A percentile compares a stretch with the other conserved stretches of the same genome.
phyloP scores from a whole-genome alignment of 768 basidiomycete species.

The Calvatia gigantea region DNA sequence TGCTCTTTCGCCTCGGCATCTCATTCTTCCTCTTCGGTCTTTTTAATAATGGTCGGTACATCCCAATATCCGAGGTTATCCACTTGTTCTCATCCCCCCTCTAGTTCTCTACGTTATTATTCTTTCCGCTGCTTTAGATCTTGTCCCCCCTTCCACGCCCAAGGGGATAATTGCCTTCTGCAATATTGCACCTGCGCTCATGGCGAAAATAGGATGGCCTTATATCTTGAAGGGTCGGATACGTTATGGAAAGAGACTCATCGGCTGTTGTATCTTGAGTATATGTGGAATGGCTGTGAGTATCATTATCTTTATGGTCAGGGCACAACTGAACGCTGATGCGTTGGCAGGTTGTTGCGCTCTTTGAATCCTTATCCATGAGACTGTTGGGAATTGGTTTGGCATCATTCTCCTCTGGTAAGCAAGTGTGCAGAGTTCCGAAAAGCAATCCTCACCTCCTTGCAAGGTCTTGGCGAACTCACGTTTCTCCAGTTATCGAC shows the following conservation, averaged over 20 bases:
- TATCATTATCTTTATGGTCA: conserved; percentile 8
- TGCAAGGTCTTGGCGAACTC: conserved; percentile 82
- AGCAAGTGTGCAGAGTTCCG: not conserved
- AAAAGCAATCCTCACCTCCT: not conserved
- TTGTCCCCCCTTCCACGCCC: conserved; percentile 88
- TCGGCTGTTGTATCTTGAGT: conserved; percentile 73
- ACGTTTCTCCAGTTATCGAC: conserved; percentile 95
- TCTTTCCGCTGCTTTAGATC: conserved; percentile 90
- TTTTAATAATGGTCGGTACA: conserved; percentile 79
- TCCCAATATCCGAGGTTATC: not conserved
- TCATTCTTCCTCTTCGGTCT: conserved; percentile 93
- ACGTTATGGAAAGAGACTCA: conserved; percentile 70
- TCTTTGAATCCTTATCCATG: conserved; percentile 59
- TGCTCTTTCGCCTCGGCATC: conserved; percentile 37
- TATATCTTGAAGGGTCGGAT: conserved; percentile 86
- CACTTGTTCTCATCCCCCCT: not conserved
- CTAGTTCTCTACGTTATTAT: conserved; percentile 94
- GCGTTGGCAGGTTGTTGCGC: conserved; percentile 73
- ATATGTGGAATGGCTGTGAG: conserved; percentile 86
- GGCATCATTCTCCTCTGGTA: conserved; percentile 85
- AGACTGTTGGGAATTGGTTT: conserved; percentile 75
- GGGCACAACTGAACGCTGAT: not conserved
- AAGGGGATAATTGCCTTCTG: conserved; percentile 95
- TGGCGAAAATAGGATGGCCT: conserved; percentile 90
- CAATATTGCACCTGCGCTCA: conserved; percentile 86